Base-by-base conservation (phyloP, 371 early-diverging fungal species). In the Haplosporangium sp. region DNA sequence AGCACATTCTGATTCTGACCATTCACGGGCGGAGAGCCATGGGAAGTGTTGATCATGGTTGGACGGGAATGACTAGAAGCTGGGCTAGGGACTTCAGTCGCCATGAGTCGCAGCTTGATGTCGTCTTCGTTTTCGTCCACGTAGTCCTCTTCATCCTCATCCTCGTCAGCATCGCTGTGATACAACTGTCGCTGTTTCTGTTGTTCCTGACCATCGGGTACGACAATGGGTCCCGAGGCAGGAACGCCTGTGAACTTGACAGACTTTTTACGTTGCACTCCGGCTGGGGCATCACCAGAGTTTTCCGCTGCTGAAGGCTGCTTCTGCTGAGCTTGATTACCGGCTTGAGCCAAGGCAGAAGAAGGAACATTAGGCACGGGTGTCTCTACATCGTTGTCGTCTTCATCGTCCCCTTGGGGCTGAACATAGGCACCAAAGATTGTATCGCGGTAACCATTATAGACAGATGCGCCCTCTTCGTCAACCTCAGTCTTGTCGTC, bases 381-480 rank as follows among this genome's bases (percentile, higher is more conserved):
- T 1, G 38, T 37, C 16, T 67, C 67, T 14, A 59, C 63, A 5
- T 63, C 64, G 20, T 65, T 64, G 38, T 68, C 68, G 14, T 74
- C 74, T 14, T 66, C 67, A 23, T 59, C 74, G 45, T 68, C 60
- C 21, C 43, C 64, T n/a, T 18, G 55, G 20, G 59, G 58, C 11
- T 67, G 64, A 38, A 42, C 59, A 46, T 74, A 67, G 55, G 75
- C 62, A 10, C 76, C 70, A 66, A 66, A 75, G 67, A 69, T 70
- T 9, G 76, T 64, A 45, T 70, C 76, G 11, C 75, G 74, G 57
- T 74, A 74, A 23, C 74, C 74, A 23, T 74, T 74, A 48, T 74
- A 74, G 12, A 64, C 64, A 5, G 67, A 64, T 13, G 21, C 50
- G n/a, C 64, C 69, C 43, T 74, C 69, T 0, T 74, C 74, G 48